Conservation (phyloP, 441 rosid species). For the Gossypium davidsonii region DNA sequence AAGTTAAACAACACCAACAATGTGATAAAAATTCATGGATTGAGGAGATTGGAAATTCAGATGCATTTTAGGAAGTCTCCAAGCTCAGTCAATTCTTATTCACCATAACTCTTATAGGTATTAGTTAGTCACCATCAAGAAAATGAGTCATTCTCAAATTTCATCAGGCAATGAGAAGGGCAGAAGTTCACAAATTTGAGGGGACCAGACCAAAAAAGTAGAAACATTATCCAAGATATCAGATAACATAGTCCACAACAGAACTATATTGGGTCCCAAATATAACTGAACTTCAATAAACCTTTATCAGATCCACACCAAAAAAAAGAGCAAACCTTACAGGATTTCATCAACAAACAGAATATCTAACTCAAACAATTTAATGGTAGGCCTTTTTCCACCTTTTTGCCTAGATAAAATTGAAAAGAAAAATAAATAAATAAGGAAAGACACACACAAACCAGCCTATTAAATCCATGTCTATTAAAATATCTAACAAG, state of each 20-base stretch:
- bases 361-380: background rate
- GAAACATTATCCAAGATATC: background rate
- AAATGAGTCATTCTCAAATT: background rate
- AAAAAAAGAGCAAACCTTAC: background rate
- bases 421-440: background rate
- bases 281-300: background rate
- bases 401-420: background rate
- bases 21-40: background rate
- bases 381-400: background rate
- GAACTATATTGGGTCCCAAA: background rate
- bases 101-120: background rate
- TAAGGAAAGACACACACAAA: too few relatives aligned
- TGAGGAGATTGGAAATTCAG: background rate
- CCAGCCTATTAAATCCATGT: background rate
- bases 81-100: background rate
- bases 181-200: background rate
- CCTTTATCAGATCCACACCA: background rate
- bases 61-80: background rate
- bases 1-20: constrained; percentile 15
- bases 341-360: background rate
- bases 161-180: background rate
- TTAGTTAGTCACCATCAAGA: background rate
- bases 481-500: constrained; percentile 2
- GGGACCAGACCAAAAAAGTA: background rate
- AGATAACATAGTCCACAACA: background rate